A percentile compares a stretch with the other conserved stretches of the same genome.
Conservation (phyloP, 2,329 filamentous ascomycete species). For the Chaetomiaceae sp. region DNA sequence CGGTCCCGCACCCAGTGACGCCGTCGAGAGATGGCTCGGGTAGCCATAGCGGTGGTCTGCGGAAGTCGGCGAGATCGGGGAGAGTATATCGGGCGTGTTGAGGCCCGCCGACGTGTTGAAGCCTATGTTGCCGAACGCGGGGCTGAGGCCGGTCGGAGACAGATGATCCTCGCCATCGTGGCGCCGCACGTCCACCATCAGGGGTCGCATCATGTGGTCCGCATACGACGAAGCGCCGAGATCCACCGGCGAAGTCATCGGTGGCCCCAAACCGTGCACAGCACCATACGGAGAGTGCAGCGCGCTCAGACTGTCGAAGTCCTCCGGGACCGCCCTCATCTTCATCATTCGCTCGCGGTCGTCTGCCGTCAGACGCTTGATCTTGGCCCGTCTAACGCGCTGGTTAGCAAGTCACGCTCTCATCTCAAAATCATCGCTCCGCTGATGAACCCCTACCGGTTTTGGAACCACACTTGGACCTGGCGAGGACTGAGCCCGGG, state of each 20-base stretch:
- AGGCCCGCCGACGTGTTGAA: slow-evolving; percentile 52
- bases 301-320: slow-evolving; percentile 64
- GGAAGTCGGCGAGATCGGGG: slow-evolving; percentile 50
- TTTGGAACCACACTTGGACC: slow-evolving; percentile 98
- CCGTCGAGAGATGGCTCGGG: slow-evolving; percentile 39
- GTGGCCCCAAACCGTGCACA: slow-evolving; percentile 45
- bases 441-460: slow-evolving; percentile 57
- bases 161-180: slow-evolving; percentile 59
- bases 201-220: slow-evolving; percentile 58
- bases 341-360: slow-evolving; percentile 66
- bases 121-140: slow-evolving; percentile 60
- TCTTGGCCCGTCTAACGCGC: slow-evolving; percentile 56
- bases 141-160: slow-evolving; percentile 60
- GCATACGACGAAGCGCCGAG: slow-evolving; percentile 45
- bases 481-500: slow-evolving; percentile 86
- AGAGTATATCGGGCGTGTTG: slow-evolving; percentile 48
- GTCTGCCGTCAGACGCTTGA: slow-evolving; percentile 64
- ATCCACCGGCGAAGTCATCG: slow-evolving; percentile 44
- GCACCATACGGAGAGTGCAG: slow-evolving; percentile 62
- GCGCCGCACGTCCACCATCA: slow-evolving; percentile 64
- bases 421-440: background rate
- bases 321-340: slow-evolving; percentile 64
- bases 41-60: slow-evolving; percentile 52
- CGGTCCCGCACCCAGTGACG: slow-evolving; percentile 41
- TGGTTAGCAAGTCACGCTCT: slow-evolving; percentile 14